phyloP scores from a whole-genome alignment of 192 early-diverging fungal genomes.

The Anaeromyces robustus region DNA sequence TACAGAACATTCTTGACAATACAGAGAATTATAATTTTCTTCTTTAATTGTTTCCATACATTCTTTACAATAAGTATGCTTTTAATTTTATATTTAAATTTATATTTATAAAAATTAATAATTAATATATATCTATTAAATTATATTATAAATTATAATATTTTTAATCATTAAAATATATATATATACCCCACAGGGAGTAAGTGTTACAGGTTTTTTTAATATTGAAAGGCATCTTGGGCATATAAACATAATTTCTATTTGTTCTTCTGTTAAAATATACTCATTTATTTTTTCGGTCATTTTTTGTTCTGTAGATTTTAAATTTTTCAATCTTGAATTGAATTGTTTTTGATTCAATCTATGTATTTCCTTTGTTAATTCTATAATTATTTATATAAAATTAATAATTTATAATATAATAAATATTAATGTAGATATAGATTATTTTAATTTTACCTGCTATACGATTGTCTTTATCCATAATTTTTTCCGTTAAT shows the following conservation, averaged over 20 bases:
- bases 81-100: background rate
- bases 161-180: too few species aligned
- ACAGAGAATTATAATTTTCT: background rate
- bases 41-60: background rate
- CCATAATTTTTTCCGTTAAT: background rate
- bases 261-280: background rate
- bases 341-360: background rate
- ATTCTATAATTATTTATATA: background rate
- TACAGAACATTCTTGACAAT: background rate
- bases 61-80: background rate
- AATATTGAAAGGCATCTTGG: background rate
- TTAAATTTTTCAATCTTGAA: background rate
- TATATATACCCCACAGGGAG: background rate
- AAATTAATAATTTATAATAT: too few species aligned
- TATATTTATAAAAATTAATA: too few species aligned
- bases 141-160: too few species aligned
- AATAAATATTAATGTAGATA: too few species aligned
- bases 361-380: background rate
- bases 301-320: background rate
- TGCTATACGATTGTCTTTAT: background rate
- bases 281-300: background rate
- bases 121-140: too few species aligned
- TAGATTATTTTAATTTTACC: background rate
- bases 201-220: background rate
- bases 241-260: background rate